These are phyloP conservation scores for Fusarium armeniacum DNA, from an alignment of 2,329 filamentous ascomycete species.

Conservation along the genomic window DNA sequence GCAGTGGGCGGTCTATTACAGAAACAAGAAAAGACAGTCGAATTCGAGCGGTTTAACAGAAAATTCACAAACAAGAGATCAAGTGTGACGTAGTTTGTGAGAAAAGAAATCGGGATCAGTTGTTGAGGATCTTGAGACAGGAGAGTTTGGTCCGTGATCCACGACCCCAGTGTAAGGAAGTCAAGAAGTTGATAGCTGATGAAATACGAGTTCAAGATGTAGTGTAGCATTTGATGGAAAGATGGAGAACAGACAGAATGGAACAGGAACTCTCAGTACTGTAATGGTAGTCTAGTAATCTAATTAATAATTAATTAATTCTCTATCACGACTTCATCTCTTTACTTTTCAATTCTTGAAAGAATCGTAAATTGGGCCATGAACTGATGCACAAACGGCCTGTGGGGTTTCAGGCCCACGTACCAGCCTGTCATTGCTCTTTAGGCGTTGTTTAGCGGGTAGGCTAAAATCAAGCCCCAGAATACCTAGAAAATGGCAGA, in stretches of 20 bases:
- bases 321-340: neutral
- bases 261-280: conserved; percentile 16
- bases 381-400: conserved; percentile 29
- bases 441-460: conserved; percentile 42
- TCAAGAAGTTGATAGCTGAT: conserved; percentile 20
- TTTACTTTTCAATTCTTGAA: neutral
- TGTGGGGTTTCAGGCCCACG: conserved; percentile 34
- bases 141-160: conserved; percentile 50
- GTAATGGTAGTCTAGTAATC: conserved; percentile 8
- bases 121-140: conserved; percentile 38
- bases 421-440: conserved; percentile 28
- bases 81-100: conserved; percentile 44
- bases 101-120: conserved; percentile 32
- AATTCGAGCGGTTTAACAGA: conserved; percentile 29
- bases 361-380: conserved; percentile 26
- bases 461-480: conserved; percentile 46
- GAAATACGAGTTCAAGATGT: conserved; percentile 15
- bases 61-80: conserved; percentile 11
- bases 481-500: conserved; percentile 17
- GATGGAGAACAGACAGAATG: neutral
- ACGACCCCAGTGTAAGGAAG: conserved; percentile 25
- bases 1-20: conserved; percentile 1
- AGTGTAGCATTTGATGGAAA: conserved; percentile 18
- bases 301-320: neutral
- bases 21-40: conserved; percentile 12